A percentile compares a stretch with the other conserved stretches of the same genome.
These are phyloP conservation scores for Prunus salicina DNA, from an alignment of 306 rosid species.

Conservation along the genomic window DNA sequence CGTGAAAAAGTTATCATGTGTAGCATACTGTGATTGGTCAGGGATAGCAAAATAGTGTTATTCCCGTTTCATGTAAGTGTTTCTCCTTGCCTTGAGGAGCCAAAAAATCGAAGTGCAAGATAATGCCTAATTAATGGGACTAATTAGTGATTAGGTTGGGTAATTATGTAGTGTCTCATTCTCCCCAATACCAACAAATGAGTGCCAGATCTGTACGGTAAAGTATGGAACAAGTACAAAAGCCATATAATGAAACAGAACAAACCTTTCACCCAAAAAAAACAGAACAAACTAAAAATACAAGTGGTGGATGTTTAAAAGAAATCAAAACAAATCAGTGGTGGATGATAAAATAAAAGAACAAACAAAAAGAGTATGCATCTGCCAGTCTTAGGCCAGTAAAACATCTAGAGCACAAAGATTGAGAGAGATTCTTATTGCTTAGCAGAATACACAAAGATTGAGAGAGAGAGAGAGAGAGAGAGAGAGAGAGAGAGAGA, in stretches of 20 bases:
- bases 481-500: no score
- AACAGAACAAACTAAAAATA: not conserved
- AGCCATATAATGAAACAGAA: not conserved
- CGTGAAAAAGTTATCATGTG: accelerated
- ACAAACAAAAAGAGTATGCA: not conserved
- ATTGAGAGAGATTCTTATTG: no score
- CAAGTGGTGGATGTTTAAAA: not conserved
- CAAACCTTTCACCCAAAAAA: not conserved
- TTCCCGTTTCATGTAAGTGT: accelerated
- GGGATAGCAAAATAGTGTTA: no score
- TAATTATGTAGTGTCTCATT: no score
- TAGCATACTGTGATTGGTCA: no score
- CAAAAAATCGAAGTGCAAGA: no score
- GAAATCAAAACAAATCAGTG: not conserved
- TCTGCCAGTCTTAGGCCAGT: not conserved
- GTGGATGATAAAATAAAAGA: not conserved
- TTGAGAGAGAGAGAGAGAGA: no score
- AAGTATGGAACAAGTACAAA: not conserved
- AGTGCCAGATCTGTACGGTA: not conserved
- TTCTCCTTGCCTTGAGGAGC: no score
- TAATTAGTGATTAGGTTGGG: not conserved
- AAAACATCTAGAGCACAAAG: no score
- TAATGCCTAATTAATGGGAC: no score
- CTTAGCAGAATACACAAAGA: no score
- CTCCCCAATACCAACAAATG: not conserved